phyloP scores from a whole-genome alignment of 2,329 filamentous ascomycete species.

The Exophiala lecanii-corni region DNA sequence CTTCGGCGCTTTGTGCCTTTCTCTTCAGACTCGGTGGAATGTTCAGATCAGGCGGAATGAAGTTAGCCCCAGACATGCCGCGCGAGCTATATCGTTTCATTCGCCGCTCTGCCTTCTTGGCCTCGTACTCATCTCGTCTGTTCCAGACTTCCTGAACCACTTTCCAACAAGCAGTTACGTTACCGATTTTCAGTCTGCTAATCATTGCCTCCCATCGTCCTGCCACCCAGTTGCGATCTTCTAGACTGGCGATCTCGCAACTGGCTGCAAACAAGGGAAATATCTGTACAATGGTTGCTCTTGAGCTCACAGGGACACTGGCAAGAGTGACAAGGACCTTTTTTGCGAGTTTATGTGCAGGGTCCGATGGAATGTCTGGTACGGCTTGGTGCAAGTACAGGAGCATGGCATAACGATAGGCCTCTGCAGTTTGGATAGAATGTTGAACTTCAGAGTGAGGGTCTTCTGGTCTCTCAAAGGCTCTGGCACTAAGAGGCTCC shows the following conservation, averaged over 20 bases:
- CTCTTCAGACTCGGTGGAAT: constrained; percentile 21
- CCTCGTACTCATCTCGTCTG: constrained; percentile 53
- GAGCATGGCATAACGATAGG: constrained; percentile 63
- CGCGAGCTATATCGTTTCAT: constrained; percentile 41
- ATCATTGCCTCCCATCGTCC: constrained; percentile 60
- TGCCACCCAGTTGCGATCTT: constrained; percentile 61
- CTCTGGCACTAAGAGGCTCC: constrained; percentile 49
- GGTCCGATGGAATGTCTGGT: constrained; percentile 60
- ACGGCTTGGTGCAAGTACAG: constrained; percentile 65
- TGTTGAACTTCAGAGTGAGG: constrained; percentile 59
- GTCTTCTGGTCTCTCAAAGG: constrained; percentile 59
- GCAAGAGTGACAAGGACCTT: constrained; percentile 58
- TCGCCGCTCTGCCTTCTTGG: constrained; percentile 36
- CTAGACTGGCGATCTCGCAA: constrained; percentile 55
- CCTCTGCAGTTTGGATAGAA: constrained; percentile 61
- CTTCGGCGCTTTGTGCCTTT: constrained; percentile 10
- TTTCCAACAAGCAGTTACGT: constrained; percentile 61
- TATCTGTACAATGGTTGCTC: constrained; percentile 64
- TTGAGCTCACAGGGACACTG: constrained; percentile 58
- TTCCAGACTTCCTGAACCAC: constrained; percentile 64
- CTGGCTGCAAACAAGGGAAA: constrained; percentile 65
- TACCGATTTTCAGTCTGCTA: constrained; percentile 60
- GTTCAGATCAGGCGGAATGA: constrained; percentile 18
- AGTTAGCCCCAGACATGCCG: constrained; percentile 28
- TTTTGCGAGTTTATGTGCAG: constrained; percentile 56